These are phyloP conservation scores for Cryphonectria radicalis DNA, from an alignment of 2,329 filamentous ascomycete genomes.

Conservation along the genomic window DNA sequence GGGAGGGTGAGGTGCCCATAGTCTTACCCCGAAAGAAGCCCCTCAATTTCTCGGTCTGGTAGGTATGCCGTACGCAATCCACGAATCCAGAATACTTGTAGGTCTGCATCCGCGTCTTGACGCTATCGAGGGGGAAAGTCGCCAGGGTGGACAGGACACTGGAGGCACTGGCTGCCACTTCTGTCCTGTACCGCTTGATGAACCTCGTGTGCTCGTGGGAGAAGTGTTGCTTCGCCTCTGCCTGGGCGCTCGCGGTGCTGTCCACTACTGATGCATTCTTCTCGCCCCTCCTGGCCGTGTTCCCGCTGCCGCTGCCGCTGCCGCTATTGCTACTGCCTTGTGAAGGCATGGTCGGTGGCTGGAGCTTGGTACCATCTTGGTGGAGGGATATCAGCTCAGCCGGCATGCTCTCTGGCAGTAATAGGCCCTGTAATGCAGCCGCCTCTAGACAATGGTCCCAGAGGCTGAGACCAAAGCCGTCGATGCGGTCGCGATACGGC, in stretches of 20 bases:
- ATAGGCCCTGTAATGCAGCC: conserved; percentile 41
- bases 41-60: conserved; percentile 70
- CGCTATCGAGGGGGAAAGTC: conserved; percentile 86
- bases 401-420: conserved; percentile 43
- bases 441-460: conserved; percentile 54
- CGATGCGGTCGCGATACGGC: conserved; percentile 63
- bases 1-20: conserved; percentile 8
- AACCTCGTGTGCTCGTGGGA: conserved; percentile 48
- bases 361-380: conserved; percentile 48
- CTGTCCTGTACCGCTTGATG: conserved; percentile 78
- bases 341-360: conserved; percentile 50
- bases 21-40: conserved; percentile 80
- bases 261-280: conserved; percentile 22
- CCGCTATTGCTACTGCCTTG: conserved; percentile 32
- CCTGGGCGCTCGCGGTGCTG: conserved; percentile 14
- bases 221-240: conserved; percentile 33
- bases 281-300: conserved; percentile 20
- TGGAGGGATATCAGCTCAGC: conserved; percentile 46
- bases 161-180: conserved; percentile 77
- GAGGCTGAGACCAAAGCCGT: conserved; percentile 57
- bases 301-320: conserved; percentile 15
- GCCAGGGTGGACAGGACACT: conserved; percentile 78
- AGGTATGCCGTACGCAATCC: conserved; percentile 77
- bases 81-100: conserved; percentile 77
- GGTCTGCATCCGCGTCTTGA: conserved; percentile 89